Evolutionary conservation across 169 alveolate species (phyloP).

Genomic region (Fabrea salina): DNA sequence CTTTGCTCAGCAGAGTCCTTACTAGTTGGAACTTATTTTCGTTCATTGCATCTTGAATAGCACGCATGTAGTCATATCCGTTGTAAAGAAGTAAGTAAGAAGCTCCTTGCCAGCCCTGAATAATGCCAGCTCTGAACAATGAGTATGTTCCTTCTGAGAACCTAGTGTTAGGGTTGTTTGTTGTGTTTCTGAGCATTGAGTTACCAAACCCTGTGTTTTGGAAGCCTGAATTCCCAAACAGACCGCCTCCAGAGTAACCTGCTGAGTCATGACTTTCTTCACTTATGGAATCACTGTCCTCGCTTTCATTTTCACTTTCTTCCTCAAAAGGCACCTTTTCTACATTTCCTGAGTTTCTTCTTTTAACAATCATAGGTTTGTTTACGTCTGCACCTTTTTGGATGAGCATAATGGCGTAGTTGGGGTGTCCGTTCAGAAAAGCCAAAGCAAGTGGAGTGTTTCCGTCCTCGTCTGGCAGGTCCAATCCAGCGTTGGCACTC

Average conservation of each 20-base stretch:
- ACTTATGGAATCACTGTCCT: conserved; percentile 22
- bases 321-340: background rate
- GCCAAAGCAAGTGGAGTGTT: conserved; percentile 71
- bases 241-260: too few species aligned
- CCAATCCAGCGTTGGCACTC: conserved; percentile 58
- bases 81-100: conserved; percentile 72
- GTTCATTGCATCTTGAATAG: conserved; percentile 73
- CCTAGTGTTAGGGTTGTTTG: too few species aligned
- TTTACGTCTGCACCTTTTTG: conserved; percentile 48
- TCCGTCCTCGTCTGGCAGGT: conserved; percentile 62
- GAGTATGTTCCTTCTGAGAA: conserved; percentile 47
- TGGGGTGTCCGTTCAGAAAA: conserved; percentile 40
- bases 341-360: conserved; percentile 31
- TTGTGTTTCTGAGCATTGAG: too few species aligned
- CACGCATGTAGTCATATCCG: conserved; percentile 66
- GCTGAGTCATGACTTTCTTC: background rate
- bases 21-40: conserved; percentile 61
- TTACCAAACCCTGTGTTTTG: too few species aligned
- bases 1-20: conserved; percentile 54
- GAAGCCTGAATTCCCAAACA: too few species aligned
- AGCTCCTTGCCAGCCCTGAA: conserved; percentile 62
- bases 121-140: conserved; percentile 68
- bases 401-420: conserved; percentile 54
- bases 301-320: conserved; percentile 12
- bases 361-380: background rate